These are phyloP conservation scores for Pouteria glomerata DNA, from an alignment of 148 eudicot genomes.

Conservation along the genomic window DNA sequence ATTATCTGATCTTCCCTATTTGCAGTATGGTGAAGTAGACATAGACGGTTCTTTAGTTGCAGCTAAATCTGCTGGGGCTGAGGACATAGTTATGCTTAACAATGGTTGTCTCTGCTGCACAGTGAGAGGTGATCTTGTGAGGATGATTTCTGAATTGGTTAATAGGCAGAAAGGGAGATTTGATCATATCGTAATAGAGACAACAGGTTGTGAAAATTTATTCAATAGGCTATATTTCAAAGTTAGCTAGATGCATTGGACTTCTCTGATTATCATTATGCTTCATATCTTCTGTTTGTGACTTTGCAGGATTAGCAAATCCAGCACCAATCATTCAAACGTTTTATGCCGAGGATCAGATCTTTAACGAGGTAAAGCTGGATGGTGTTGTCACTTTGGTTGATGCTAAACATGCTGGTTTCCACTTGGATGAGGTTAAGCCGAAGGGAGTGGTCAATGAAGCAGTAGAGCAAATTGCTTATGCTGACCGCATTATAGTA, in stretches of 20 bases:
- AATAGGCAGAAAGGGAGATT: slow-evolving; percentile 77
- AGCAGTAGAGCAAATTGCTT: slow-evolving; percentile 83
- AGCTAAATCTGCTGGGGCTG: slow-evolving; percentile 79
- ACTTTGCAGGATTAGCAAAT: slow-evolving; percentile 78
- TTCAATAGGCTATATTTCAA: not conserved
- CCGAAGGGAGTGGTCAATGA: slow-evolving; percentile 92
- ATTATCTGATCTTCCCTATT: not conserved
- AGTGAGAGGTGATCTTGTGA: slow-evolving; percentile 97
- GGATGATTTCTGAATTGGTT: slow-evolving; percentile 89
- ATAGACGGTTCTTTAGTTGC: slow-evolving; percentile 98
- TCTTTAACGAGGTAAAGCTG: slow-evolving; percentile 78
- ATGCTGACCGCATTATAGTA: slow-evolving; percentile 82
- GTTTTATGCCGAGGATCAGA: slow-evolving; percentile 89
- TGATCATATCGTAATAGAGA: slow-evolving; percentile 95
- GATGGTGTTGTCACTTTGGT: slow-evolving; percentile 99
- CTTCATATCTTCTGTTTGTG: slow-evolving; percentile 1
- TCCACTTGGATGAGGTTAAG: slow-evolving; percentile 84
- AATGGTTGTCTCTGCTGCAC: slow-evolving; percentile 98
- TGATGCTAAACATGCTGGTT: slow-evolving; percentile 78
- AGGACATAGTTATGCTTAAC: slow-evolving; percentile 96
- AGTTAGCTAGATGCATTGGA: not conserved
- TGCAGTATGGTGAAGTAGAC: slow-evolving; percentile 96
- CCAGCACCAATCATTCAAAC: slow-evolving; percentile 99
- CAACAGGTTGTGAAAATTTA: slow-evolving; percentile 61
- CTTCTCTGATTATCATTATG: not conserved